phyloP scores from a whole-genome alignment of 352 stramenopile genomes.

The Pythium scleroteichum region DNA sequence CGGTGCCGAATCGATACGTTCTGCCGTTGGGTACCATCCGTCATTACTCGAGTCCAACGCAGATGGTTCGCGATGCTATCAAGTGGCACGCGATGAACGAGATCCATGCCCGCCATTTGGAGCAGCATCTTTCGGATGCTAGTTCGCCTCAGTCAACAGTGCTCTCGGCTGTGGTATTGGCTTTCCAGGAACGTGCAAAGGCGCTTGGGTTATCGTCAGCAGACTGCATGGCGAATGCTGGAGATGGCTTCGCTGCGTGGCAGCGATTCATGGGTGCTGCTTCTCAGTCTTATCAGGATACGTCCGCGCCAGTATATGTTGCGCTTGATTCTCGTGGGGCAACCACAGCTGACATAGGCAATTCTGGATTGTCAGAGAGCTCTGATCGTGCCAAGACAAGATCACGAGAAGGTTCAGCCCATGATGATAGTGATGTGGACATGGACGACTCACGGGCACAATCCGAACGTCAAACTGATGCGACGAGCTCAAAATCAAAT shows the following conservation, averaged over 20 bases:
- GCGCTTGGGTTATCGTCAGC: conserved; percentile 9
- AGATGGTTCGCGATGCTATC: conserved; percentile 51
- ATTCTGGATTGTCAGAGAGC: not conserved
- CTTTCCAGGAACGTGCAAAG: conserved; percentile 18
- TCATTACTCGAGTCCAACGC: conserved; percentile 39
- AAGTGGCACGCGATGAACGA: conserved; percentile 59
- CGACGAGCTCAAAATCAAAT: not conserved
- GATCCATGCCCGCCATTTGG: conserved; percentile 37
- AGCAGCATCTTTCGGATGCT: conserved; percentile 19
- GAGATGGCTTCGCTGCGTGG: conserved; percentile 16
- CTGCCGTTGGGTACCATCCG: conserved; percentile 41
- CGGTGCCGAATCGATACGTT: conserved; percentile 58
- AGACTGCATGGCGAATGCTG: conserved; percentile 3
- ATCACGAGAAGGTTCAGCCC: not conserved
- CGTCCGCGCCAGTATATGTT: conserved; percentile 48
- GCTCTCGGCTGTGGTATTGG: not conserved
- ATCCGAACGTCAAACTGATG: not conserved
- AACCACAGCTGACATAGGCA: not conserved
- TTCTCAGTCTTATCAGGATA: conserved; percentile 8
- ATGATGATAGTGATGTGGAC: conserved; percentile 12
- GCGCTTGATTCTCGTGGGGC: conserved; percentile 48
- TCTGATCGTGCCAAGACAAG: not conserved
- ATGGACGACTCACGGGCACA: conserved; percentile 11
- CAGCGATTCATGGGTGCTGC: conserved; percentile 5
- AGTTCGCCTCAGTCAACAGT: not conserved